phyloP scores from a whole-genome alignment of 2,329 filamentous ascomycete genomes.

The Didymella pomorum region DNA sequence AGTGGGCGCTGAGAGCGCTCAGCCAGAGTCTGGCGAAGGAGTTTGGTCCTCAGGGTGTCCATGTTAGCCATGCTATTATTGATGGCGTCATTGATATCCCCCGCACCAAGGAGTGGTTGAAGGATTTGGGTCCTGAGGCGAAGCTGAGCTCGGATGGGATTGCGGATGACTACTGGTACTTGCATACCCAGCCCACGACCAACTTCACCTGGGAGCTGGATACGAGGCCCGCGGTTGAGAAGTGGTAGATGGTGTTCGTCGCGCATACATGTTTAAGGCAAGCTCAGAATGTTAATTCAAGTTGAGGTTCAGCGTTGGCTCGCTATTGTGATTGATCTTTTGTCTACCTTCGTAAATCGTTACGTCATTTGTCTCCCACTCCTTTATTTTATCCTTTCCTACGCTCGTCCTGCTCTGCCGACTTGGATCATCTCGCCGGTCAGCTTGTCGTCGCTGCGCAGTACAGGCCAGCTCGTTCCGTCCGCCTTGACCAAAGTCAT shows the following conservation, averaged over 20 bases:
- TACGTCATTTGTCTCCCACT: constrained; percentile 5
- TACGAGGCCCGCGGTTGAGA: constrained; percentile 81
- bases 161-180: constrained; percentile 83
- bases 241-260: constrained; percentile 66
- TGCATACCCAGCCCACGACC: constrained; percentile 81
- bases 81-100: constrained; percentile 88
- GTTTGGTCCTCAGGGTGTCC: constrained; percentile 83
- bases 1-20: constrained; percentile 79
- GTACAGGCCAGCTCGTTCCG: constrained; percentile 81
- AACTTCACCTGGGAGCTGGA: constrained; percentile 85
- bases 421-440: constrained; percentile 88
- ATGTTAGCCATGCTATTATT: constrained; percentile 82
- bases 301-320: neutral
- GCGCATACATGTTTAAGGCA: neutral
- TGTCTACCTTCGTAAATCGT: constrained; percentile 20
- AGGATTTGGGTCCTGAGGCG: constrained; percentile 64
- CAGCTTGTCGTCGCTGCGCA: constrained; percentile 77
- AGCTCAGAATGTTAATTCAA: neutral
- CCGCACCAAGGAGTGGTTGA: constrained; percentile 67
- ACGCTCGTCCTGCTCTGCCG: constrained; percentile 70
- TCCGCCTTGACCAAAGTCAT: constrained; percentile 77
- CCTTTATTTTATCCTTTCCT: neutral
- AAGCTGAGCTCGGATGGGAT: constrained; percentile 82
- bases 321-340: neutral
- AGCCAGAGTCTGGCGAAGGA: constrained; percentile 80